A percentile compares a stretch with the other conserved stretches of the same genome.
Evolutionary conservation across 208 protist species (phyloP).

Genomic region (Acanthamoeba rhysodes): DNA sequence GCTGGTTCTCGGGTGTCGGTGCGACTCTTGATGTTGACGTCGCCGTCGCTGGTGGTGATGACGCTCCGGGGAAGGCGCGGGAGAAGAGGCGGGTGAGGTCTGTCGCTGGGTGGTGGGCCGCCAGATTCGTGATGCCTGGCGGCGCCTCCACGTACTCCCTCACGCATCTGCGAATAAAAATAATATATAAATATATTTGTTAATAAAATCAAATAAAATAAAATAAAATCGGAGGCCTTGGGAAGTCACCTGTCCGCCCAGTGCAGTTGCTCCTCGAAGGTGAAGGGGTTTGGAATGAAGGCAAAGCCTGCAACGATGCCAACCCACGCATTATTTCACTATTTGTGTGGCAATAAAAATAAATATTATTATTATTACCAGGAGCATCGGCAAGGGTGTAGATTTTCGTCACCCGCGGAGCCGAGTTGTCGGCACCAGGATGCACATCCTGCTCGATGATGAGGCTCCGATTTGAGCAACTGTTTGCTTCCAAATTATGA

Average conservation of each 20-base stretch:
- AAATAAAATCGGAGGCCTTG: background rate
- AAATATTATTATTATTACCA: background rate
- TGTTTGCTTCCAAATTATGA: background rate
- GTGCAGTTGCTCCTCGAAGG: slow-evolving; percentile 12
- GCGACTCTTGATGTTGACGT: background rate
- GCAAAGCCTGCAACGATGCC: background rate
- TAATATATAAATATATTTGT: too few species aligned
- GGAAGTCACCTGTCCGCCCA: background rate
- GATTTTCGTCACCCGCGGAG: background rate
- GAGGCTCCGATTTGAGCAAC: background rate
- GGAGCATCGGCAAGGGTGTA: background rate
- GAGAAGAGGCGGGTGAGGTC: background rate
- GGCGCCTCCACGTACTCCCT: slow-evolving; percentile 14
- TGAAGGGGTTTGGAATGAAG: slow-evolving; percentile 43
- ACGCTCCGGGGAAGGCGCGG: background rate
- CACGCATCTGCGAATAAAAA: background rate
- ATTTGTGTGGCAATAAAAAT: background rate
- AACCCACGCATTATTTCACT: background rate
- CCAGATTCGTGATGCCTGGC: slow-evolving; percentile 28
- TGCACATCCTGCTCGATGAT: background rate
- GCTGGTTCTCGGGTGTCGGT: background rate
- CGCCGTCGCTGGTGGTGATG: background rate
- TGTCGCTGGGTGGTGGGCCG: background rate
- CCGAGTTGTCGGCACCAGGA: background rate
- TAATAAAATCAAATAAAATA: too few species aligned